Evolutionary conservation across 2,329 filamentous ascomycete species (phyloP), one percentile per base, ranked within the genome.

Genomic region (Madurella fahalii): DNA sequence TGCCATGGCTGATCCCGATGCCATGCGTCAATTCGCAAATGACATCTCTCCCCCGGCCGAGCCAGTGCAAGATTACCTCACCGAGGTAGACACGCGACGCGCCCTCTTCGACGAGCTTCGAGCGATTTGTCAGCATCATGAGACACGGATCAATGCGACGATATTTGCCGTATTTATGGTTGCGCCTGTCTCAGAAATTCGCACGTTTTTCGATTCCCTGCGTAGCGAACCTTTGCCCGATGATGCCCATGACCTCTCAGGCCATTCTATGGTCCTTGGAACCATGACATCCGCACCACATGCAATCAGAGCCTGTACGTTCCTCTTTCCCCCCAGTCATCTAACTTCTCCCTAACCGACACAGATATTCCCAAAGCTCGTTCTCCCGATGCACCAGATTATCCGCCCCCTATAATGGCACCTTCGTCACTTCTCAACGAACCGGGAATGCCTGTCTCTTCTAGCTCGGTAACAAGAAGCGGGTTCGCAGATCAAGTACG

Each of bases 141-240:
- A 25, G 18, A 13, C 5, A n/a, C 0, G 8, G 11, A 2, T 39
- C 4, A 53, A 42, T 42, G 50, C 54, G 16, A 47, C 50, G 9
- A 50, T 37, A 34, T 50, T 57, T 25, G 50, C 31, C 50, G 42
- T 50, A 20, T 39, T 50, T 32, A 50, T 56, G 50, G 31, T 56
- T 49, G 49, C 54, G 37, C 54, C 54, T 15, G 17, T 34, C 46
- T 43, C 45, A 13, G 37, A 43, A 16, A 51, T 57, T 45, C 50
- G 50, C 25, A 25, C 25, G 25, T 25, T 25, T 25, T 25, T 25
- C 25, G 25, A 25, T 25, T 25, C 4, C 25, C 3, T 25, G 7
- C 25, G 25, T 25, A 3, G 25, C 25, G 25, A 25, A 25, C 7
- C 25, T 25, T 25, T 25, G 25, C 4, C 25, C 25, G 25, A 25